Percentiles rank a stretch among this genome's conserved stretches.
These are phyloP conservation scores for Yamadazyma friedrichii DNA, from an alignment of 1,139 yeast species.

Conservation along the genomic window DNA sequence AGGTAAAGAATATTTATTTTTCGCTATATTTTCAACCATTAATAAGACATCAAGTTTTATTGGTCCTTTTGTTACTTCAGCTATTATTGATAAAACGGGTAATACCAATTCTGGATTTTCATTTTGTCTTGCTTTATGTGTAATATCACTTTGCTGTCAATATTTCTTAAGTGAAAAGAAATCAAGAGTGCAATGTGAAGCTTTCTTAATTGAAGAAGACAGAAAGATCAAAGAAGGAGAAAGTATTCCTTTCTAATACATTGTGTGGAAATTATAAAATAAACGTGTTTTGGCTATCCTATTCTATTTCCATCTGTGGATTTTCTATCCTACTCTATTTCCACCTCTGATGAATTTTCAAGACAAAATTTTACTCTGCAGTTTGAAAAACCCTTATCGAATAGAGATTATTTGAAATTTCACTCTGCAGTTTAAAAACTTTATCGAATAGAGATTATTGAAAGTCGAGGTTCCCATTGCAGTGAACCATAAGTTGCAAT, in stretches of 20 bases:
- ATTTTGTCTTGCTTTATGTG: constrained; percentile 7
- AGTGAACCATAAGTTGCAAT: too few species aligned
- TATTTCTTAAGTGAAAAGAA: constrained; percentile 7
- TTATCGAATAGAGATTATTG: too few species aligned
- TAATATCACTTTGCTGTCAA: constrained; percentile 3
- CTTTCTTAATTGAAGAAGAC: constrained; percentile 8
- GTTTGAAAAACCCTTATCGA: too few species aligned
- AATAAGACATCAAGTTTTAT: constrained; percentile 11
- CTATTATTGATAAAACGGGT: constrained; percentile 8
- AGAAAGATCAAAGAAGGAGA: not conserved
- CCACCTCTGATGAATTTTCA: too few species aligned
- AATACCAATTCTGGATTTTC: constrained; percentile 10
- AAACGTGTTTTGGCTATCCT: too few species aligned
- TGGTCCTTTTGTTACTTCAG: constrained; percentile 10
- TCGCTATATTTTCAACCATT: constrained; percentile 10
- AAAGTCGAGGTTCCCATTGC: too few species aligned
- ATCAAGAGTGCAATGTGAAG: constrained; percentile 9
- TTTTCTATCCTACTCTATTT: too few species aligned
- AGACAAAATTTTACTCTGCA: too few species aligned
- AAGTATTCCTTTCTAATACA: not conserved
- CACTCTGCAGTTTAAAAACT: too few species aligned
- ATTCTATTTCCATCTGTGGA: too few species aligned
- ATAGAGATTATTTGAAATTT: too few species aligned
- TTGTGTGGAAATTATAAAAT: too few species aligned
- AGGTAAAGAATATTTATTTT: constrained; percentile 11